These are phyloP conservation scores for Zarea fungicola DNA, from an alignment of 2,329 filamentous ascomycete species.

Conservation along the genomic window DNA sequence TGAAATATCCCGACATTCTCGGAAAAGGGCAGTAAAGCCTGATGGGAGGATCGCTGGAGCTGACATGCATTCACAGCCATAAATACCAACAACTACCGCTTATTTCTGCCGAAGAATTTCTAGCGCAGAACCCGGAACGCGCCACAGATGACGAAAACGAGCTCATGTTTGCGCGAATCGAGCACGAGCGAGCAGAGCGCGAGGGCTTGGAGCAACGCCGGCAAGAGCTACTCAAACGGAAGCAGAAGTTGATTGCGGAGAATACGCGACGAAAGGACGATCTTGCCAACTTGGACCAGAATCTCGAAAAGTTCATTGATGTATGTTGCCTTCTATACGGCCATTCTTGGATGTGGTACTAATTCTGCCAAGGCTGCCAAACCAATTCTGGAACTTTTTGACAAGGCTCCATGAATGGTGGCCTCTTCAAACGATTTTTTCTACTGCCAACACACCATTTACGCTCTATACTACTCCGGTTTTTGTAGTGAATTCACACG, in stretches of 20 bases:
- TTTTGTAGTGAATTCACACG: too few species aligned
- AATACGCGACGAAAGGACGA: slow-evolving; percentile 95
- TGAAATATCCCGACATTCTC: neutral
- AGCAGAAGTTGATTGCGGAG: slow-evolving; percentile 57
- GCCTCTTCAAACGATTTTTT: neutral
- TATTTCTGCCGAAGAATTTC: slow-evolving; percentile 76
- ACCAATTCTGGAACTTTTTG: slow-evolving; percentile 80
- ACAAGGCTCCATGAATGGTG: slow-evolving; percentile 55
- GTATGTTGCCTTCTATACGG: slow-evolving; percentile 41
- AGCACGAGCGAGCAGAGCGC: slow-evolving; percentile 81
- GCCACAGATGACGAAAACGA: slow-evolving; percentile 68
- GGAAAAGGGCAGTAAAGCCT: neutral
- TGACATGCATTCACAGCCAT: slow-evolving; percentile 53
- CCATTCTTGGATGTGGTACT: slow-evolving; percentile 13
- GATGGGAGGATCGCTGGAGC: neutral
- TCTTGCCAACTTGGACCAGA: slow-evolving; percentile 81
- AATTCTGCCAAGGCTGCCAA: slow-evolving; percentile 62
- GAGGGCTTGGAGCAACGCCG: slow-evolving; percentile 80
- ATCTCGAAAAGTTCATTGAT: slow-evolving; percentile 91
- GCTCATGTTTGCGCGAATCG: slow-evolving; percentile 84
- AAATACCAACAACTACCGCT: slow-evolving; percentile 83
- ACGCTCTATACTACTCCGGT: too few species aligned
- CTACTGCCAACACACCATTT: neutral
- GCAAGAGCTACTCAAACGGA: slow-evolving; percentile 65
- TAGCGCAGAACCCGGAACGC: slow-evolving; percentile 70